Evolutionary conservation across 805 yeast genomes (phyloP).

Genomic region (Nakazawaea peltata): DNA sequence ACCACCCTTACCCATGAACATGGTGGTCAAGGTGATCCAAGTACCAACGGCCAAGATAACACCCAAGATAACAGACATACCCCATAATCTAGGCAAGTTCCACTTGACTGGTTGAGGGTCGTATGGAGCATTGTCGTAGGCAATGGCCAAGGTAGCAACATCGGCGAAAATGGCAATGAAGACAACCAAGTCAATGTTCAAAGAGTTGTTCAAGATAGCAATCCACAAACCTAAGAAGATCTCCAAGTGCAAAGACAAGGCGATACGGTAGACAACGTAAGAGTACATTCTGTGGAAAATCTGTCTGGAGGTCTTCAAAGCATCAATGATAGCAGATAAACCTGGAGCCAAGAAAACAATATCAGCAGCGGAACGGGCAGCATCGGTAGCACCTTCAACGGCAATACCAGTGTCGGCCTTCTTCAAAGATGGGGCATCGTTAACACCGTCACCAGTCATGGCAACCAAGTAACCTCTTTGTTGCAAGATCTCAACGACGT

Average conservation of each 20-base stretch:
- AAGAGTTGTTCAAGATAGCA: constrained; percentile 81
- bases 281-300: constrained; percentile 99
- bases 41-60: constrained; percentile 81
- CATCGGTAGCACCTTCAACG: constrained; percentile 96
- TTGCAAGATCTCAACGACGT: constrained; percentile 92
- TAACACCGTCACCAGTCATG: constrained; percentile 99
- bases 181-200: constrained; percentile 86
- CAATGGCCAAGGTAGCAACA: constrained; percentile 95
- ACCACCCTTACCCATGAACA: constrained; percentile 88
- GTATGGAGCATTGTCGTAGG: constrained; percentile 95
- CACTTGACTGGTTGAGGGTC: constrained; percentile 91
- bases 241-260: constrained; percentile 90
- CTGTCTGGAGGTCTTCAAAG: constrained; percentile 90
- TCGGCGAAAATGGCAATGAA: constrained; percentile 97
- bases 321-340: constrained; percentile 91
- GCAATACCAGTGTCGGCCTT: constrained; percentile 97
- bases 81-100: constrained; percentile 97
- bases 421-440: constrained; percentile 96
- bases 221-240: constrained; percentile 94
- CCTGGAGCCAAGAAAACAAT: constrained; percentile 94
- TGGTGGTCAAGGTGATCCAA: constrained; percentile 92
- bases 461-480: constrained; percentile 96
- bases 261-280: constrained; percentile 96
- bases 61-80: constrained; percentile 89
- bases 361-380: constrained; percentile 96